These are phyloP conservation scores for Pythium utonaiense DNA, from an alignment of 352 stramenopile genomes.

Conservation along the genomic window DNA sequence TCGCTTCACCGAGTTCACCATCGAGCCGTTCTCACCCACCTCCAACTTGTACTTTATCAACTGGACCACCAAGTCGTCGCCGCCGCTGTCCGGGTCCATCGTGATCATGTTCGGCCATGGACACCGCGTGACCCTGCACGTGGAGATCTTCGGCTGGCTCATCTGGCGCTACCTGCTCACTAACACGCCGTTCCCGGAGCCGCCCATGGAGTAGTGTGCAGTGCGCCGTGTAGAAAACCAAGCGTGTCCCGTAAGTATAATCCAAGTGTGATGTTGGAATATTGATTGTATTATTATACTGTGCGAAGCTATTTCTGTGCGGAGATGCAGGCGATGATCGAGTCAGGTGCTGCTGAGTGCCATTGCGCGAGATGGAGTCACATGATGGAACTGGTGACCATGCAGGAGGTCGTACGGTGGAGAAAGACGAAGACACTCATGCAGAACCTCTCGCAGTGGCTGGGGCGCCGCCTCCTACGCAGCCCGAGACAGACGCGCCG, in stretches of 20 bases:
- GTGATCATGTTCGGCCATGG: slow-evolving; percentile 85
- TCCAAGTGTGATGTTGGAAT: neutral
- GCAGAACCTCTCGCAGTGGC: too few species aligned
- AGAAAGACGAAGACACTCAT: too few species aligned
- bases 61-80: slow-evolving; percentile 81
- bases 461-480: neutral
- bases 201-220: slow-evolving; percentile 30
- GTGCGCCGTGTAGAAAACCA: too few species aligned
- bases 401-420: too few species aligned
- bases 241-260: slow-evolving; percentile 30
- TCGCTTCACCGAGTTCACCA: slow-evolving; percentile 71
- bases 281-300: neutral
- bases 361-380: neutral
- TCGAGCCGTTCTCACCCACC: slow-evolving; percentile 64
- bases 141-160: slow-evolving; percentile 83
- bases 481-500: neutral
- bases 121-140: slow-evolving; percentile 77
- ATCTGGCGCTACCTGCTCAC: slow-evolving; percentile 85
- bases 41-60: slow-evolving; percentile 83
- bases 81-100: slow-evolving; percentile 66
- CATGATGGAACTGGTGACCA: neutral
- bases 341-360: neutral
- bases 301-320: slow-evolving; percentile 5
- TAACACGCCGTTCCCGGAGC: slow-evolving; percentile 77
- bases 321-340: neutral